These are phyloP conservation scores for Trichosporon sp. DNA, from an alignment of 1,284 basidiomycete genomes.

Conservation along the genomic window DNA sequence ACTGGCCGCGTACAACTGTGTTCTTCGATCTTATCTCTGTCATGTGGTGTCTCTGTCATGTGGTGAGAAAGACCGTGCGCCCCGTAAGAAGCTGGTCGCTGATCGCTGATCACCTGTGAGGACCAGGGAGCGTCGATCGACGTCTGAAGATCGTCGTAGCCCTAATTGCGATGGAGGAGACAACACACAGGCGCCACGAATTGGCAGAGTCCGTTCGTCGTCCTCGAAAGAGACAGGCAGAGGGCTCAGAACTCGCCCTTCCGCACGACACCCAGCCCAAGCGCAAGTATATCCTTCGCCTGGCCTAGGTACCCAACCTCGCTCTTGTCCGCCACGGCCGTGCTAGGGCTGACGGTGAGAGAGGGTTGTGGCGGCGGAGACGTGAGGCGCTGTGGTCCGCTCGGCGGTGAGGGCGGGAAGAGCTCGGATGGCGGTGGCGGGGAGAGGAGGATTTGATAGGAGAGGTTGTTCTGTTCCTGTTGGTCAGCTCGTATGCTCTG, in stretches of 20 bases:
- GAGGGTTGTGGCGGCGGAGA: constrained; percentile 23
- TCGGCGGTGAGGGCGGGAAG: constrained; percentile 35
- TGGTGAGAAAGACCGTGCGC: too few species aligned
- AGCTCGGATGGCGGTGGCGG: constrained; percentile 40
- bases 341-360: constrained; percentile 13
- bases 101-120: too few species aligned
- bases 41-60: too few species aligned
- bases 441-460: constrained; percentile 39
- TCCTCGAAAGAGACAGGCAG: background rate
- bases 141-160: too few species aligned
- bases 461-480: constrained; percentile 31
- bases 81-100: too few species aligned
- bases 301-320: constrained; percentile 41
- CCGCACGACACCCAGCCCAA: background rate
- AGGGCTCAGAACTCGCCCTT: background rate
- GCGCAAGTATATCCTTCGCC: constrained; percentile 29
- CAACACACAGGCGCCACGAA: too few species aligned
- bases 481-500: too few species aligned
- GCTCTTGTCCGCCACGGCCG: constrained; percentile 20
- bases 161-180: too few species aligned
- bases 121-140: too few species aligned
- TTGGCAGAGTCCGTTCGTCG: too few species aligned
- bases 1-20: too few species aligned
- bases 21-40: too few species aligned
- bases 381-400: constrained; percentile 24